Base-by-base conservation (phyloP, 139 green algal genomes). In the Chlorella sorokiniana region DNA sequence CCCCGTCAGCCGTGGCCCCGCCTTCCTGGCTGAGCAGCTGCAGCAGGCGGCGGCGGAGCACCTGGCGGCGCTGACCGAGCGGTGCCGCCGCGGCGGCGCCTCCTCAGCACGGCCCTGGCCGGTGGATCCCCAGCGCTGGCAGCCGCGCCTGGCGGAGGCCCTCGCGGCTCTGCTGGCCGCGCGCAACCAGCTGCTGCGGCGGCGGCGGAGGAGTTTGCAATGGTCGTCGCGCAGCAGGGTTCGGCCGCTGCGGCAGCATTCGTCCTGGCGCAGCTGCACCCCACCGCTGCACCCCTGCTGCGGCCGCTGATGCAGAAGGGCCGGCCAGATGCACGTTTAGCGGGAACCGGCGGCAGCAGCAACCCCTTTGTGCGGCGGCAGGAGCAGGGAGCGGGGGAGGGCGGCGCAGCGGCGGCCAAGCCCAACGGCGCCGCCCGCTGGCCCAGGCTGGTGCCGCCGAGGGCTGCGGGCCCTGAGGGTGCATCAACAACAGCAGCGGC, bases 11-110 rank as follows among this genome's bases (percentile, higher is more conserved):
- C 52, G 37, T 0, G 40, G 59, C 61, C 75, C 75, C 4, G 75
- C 75, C 5, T 81, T 62, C 27, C 59, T 81, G 27, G 33, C 56
- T 2, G 75, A 81, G 59, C 52, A 61, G 52, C 75, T 81, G 37
- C 75, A 81, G 59, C 52, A 52, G 25, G 25, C 75, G 7, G 75
- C 40, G 5, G 75, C 59, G 1, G 59, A 72, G 59, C 75, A 59
- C 33, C n/a, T 72, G n/a, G 31, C 44, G 8, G 6, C 33, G 70
- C 70, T 77, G 70, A 20, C 44, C 14, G 44, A 63, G 29, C 23
- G 48, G 44, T 63, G 70, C 44, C 45, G 44, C 4, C 7, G 67
- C 67, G 70, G 70, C 44, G n/a, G 68, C 41, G 9, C 10, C 68
- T 2, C 29, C 18, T 4, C 62, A 44, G 68, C 68, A n/a, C n/a